Conservation (phyloP, 2,329 filamentous ascomycete species). For the Hypoxylon sp. region DNA sequence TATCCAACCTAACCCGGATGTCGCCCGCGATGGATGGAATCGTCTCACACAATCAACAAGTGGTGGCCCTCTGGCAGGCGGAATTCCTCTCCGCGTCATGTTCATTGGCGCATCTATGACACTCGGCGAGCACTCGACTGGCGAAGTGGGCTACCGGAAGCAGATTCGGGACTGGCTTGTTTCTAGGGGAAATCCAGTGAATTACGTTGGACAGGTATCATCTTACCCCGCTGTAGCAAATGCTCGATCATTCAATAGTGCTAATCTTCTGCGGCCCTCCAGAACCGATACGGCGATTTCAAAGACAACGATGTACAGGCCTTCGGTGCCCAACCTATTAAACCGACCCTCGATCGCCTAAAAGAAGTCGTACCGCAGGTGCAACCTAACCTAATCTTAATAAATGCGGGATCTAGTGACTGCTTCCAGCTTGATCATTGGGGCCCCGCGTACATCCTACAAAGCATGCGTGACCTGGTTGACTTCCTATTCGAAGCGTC, state of each 20-base stretch:
- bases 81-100: constrained; percentile 51
- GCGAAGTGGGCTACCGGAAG: constrained; percentile 49
- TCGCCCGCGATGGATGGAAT: constrained; percentile 49
- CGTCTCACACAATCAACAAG: constrained; percentile 43
- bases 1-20: constrained; percentile 46
- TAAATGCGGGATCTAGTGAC: constrained; percentile 52
- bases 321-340: constrained; percentile 49
- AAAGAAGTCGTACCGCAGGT: constrained; percentile 47
- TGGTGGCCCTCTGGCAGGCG: constrained; percentile 46
- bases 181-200: constrained; percentile 49
- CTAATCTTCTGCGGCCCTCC: constrained; percentile 31
- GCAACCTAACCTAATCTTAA: constrained; percentile 51
- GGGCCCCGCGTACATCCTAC: constrained; percentile 48
- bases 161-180: constrained; percentile 51
- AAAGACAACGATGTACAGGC: constrained; percentile 53
- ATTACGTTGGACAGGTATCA: constrained; percentile 49
- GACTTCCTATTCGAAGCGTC: constrained; percentile 50
- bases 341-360: constrained; percentile 48
- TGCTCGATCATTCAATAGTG: not conserved
- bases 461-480: constrained; percentile 48
- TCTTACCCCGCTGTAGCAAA: not conserved
- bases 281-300: constrained; percentile 52
- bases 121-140: constrained; percentile 51
- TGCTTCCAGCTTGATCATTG: constrained; percentile 50
- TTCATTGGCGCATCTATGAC: constrained; percentile 52